Conservation (phyloP, 352 stramenopile species). For the Pythium insidiosum region DNA sequence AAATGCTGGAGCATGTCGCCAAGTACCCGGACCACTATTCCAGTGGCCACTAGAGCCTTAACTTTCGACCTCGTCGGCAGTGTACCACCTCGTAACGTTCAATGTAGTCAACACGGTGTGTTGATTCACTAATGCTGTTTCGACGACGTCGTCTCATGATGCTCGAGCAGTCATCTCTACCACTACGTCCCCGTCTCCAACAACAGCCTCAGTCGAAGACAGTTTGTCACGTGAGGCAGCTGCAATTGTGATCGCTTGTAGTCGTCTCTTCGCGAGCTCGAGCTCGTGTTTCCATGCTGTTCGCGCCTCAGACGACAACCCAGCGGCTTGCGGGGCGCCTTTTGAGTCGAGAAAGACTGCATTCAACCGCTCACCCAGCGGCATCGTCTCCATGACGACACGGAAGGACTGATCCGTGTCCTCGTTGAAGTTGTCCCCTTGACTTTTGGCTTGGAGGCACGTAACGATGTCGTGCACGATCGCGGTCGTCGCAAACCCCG, state of each 20-base stretch:
- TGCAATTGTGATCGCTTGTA: slow-evolving; percentile 10
- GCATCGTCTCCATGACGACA: slow-evolving; percentile 8
- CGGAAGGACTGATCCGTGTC: too few relatives aligned
- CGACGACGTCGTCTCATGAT: not conserved
- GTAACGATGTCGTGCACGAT: slow-evolving; percentile 24
- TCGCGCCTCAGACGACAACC: too few relatives aligned
- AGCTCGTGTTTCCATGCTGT: too few relatives aligned
- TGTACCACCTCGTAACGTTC: too few relatives aligned
- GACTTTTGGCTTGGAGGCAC: slow-evolving; percentile 26
- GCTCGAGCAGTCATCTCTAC: slow-evolving; percentile 13
- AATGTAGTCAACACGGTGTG: too few relatives aligned
- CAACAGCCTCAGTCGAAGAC: too few relatives aligned
- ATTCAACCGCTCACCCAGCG: slow-evolving; percentile 49
- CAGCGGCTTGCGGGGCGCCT: too few relatives aligned
- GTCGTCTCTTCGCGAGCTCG: slow-evolving; percentile 52
- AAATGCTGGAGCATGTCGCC: slow-evolving; percentile 86
- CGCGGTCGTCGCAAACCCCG: slow-evolving; percentile 46
- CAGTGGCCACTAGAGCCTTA: slow-evolving; percentile 22
- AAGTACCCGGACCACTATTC: slow-evolving; percentile 93
- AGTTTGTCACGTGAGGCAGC: too few relatives aligned
- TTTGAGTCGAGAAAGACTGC: too few relatives aligned
- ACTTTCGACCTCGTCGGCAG: not conserved
- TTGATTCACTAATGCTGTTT: slow-evolving; percentile 2
- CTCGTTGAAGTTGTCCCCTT: slow-evolving; percentile 21
- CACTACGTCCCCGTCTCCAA: not conserved